Evolutionary conservation across 352 stramenopile genomes (phyloP).

Genomic region (Thalassiosira gravida): DNA sequence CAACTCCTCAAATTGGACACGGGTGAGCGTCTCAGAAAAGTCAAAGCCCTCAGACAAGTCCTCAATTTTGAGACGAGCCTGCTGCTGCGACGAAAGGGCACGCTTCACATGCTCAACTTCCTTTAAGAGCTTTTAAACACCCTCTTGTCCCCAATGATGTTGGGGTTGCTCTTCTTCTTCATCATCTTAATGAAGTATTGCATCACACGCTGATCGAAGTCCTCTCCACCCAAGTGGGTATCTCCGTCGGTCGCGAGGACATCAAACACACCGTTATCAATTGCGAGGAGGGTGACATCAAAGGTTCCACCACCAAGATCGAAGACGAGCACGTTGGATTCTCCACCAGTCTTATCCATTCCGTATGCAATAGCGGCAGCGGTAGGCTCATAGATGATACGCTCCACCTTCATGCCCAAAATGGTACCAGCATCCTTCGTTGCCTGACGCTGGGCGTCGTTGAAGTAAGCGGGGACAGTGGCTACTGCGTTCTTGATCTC

Average conservation of each 20-base stretch:
- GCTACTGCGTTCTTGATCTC: slow-evolving; percentile 96
- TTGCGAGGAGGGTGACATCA: slow-evolving; percentile 98
- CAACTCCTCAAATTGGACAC: slow-evolving; percentile 43
- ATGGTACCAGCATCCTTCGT: slow-evolving; percentile 99
- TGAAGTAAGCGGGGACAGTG: slow-evolving; percentile 99
- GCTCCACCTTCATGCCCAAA: slow-evolving; percentile 94
- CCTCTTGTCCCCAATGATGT: slow-evolving; percentile 93
- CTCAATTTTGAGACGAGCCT: slow-evolving; percentile 96
- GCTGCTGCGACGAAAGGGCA: slow-evolving; percentile 93
- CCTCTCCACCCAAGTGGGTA: slow-evolving; percentile 98
- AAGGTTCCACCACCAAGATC: slow-evolving; percentile 92
- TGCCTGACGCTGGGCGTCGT: slow-evolving; percentile 98
- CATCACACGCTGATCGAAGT: slow-evolving; percentile 99
- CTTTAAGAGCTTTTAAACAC: too few relatives aligned
- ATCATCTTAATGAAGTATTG: slow-evolving; percentile 97
- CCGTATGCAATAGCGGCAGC: slow-evolving; percentile 93
- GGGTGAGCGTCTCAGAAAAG: slow-evolving; percentile 93
- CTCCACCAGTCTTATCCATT: slow-evolving; percentile 91
- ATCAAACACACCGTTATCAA: slow-evolving; percentile 98
- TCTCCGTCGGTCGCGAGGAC: slow-evolving; percentile 98
- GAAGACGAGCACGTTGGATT: slow-evolving; percentile 92
- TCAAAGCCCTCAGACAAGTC: slow-evolving; percentile 94
- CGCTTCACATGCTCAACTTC: too few relatives aligned
- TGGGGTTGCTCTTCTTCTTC: slow-evolving; percentile 91
- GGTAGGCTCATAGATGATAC: slow-evolving; percentile 99